A percentile compares a stretch with the other conserved stretches of the same genome.
These are phyloP conservation scores for Wickerhamomyces hampshirensis DNA, from an alignment of 805 yeast species.

Conservation along the genomic window DNA sequence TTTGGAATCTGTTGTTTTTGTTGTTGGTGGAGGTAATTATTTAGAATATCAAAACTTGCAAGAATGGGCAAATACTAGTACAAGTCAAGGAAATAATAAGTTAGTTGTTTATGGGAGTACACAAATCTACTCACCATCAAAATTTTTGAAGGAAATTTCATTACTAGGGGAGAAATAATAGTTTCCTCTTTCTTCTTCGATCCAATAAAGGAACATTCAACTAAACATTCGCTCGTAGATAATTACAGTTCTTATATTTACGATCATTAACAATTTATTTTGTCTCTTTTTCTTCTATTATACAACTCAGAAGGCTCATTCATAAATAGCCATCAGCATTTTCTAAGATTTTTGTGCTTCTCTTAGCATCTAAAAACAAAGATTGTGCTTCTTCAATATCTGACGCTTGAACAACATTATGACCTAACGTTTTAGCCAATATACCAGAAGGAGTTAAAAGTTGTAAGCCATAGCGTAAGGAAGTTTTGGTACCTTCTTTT, in stretches of 20 bases:
- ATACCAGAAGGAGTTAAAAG: conserved; percentile 87
- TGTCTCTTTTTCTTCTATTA: too few relatives aligned
- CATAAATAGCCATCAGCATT: conserved; percentile 27
- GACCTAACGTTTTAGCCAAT: conserved; percentile 67
- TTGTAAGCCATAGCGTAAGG: conserved; percentile 89
- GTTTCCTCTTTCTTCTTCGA: too few relatives aligned
- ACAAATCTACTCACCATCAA: conserved; percentile 62
- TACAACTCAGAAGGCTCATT: too few relatives aligned
- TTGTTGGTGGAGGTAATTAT: conserved; percentile 96
- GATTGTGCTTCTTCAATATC: conserved; percentile 83
- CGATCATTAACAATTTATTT: too few relatives aligned
- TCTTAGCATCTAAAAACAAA: conserved; percentile 79
- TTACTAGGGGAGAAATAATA: conserved; percentile 37
- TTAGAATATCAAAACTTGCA: conserved; percentile 90
- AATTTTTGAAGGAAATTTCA: conserved; percentile 63
- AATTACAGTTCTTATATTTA: too few relatives aligned
- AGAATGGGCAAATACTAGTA: conserved; percentile 61
- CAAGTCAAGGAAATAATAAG: conserved; percentile 38
- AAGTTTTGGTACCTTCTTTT: conserved; percentile 65
- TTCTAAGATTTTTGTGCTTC: conserved; percentile 68
- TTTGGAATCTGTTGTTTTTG: conserved; percentile 80
- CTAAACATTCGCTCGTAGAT: too few relatives aligned
- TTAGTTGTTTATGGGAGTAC: conserved; percentile 85
- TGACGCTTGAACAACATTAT: conserved; percentile 57
- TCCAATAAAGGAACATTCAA: too few relatives aligned